phyloP scores from a whole-genome alignment of 805 yeast species.

The Saturnispora ahearnii region DNA sequence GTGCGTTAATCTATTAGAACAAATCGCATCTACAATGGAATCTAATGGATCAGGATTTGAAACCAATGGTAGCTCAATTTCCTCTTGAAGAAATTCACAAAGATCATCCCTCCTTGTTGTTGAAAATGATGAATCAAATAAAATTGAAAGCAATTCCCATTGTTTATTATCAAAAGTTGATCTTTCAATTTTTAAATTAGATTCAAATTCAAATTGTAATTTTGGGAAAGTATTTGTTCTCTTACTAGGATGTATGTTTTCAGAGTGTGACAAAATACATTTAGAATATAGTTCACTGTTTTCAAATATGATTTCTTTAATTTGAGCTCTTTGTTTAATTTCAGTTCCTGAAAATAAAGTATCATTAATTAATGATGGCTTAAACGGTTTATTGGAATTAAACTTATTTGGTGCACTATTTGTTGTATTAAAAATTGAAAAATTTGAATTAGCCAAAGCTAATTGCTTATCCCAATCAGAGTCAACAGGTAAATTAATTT shows the following conservation, averaged over 20 bases:
- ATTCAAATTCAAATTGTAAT: constrained; percentile 5
- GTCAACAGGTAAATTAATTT: constrained; percentile 33
- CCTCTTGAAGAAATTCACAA: constrained; percentile 47
- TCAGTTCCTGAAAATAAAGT: background rate
- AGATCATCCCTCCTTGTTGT: constrained; percentile 37
- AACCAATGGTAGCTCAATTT: constrained; percentile 31
- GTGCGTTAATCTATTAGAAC: constrained; percentile 46
- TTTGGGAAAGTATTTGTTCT: constrained; percentile 2
- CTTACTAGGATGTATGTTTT: background rate
- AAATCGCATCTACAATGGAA: constrained; percentile 38
- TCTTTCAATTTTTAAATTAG: constrained; percentile 7
- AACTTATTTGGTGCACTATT: constrained; percentile 11
- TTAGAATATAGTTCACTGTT: background rate
- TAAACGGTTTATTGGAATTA: background rate
- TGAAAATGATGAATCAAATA: background rate
- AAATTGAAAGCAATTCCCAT: constrained; percentile 14
- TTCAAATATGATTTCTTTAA: background rate
- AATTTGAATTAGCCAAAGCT: constrained; percentile 39
- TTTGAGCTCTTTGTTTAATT: background rate
- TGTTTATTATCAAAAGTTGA: constrained; percentile 10
- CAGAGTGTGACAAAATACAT: background rate
- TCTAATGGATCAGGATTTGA: constrained; percentile 38
- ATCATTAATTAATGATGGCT: background rate
- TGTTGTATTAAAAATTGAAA: constrained; percentile 30
- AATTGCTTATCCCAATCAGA: constrained; percentile 60